Base-by-base conservation (phyloP, 345 rosid species). In the Arabis hirsuta region DNA sequence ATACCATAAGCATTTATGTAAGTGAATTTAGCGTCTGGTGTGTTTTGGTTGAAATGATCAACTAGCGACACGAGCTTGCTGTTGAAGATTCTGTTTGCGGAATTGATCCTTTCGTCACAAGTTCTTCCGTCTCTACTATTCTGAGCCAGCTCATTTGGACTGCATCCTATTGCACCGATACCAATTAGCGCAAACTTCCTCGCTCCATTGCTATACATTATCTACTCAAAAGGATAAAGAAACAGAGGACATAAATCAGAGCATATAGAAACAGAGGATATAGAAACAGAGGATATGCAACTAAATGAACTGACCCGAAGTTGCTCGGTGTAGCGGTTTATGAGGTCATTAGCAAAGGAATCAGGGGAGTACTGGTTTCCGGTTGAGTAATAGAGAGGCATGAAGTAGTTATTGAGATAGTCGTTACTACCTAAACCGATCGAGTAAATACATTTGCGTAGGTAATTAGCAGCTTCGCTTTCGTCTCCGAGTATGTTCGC, bases 341-440 rank as follows among this genome's bases (percentile, higher is more conserved):
- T 84, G 39, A 94, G 97, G 47, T 69, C 76, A 43, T 81, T 73
- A 3, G 97, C 88, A 14, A 72, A 94, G 12, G 86, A 83, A 4
- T 85, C 90, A 0, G 97, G 87, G 0, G 84, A 83, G 73, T 78
- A 94, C 10, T 73, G 92, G 52, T 69, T 79, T 22, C 83, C 34
- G 8, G 83, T 74, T 8, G 88, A 73, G 85, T 94, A 94, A 41
- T 60, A 69, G 7, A 65, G 73, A 9, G 98, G 96, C 92, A 85
- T 85, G 79, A 90, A 93, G 69, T 93, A 93, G 80, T 94, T 94
- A 67, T 91, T 94, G 39, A 94, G 92, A 72, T 94, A 94, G 61
- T 94, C 98, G 73, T 94, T 94, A 83, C 96, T 94, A 4, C 98
- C 98, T 44, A 94, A 77, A 0, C 90, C 95, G 13, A 90, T 81